phyloP scores from a whole-genome alignment of 2,329 filamentous ascomycete species.

The Microdochium trichocladiopsis region DNA sequence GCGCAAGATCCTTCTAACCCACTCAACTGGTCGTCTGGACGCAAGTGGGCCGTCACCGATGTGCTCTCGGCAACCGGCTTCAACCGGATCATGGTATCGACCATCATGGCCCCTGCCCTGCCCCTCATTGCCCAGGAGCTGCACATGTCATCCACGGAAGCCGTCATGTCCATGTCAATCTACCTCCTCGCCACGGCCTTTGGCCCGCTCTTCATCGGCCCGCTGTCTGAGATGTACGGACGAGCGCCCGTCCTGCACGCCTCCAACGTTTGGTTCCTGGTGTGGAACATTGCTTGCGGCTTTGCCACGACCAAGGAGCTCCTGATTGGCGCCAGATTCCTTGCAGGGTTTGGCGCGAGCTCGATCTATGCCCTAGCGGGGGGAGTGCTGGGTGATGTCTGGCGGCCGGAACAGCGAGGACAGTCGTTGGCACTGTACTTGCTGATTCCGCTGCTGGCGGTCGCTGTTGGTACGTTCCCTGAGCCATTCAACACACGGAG shows the following conservation, averaged over 20 bases:
- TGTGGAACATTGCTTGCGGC: constrained; percentile 39
- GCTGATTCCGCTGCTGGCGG: constrained; percentile 30
- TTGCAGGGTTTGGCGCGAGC: constrained; percentile 40
- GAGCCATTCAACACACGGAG: background rate
- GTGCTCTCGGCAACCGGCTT: constrained; percentile 42
- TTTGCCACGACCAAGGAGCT: constrained; percentile 28
- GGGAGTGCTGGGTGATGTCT: constrained; percentile 39
- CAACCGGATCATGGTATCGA: constrained; percentile 42
- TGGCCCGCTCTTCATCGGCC: constrained; percentile 33
- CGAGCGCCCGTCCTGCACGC: constrained; percentile 30
- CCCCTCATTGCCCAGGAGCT: constrained; percentile 41
- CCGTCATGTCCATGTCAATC: constrained; percentile 38
- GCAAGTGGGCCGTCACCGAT: constrained; percentile 42
- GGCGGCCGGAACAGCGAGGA: constrained; percentile 35
- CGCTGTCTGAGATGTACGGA: constrained; percentile 41
- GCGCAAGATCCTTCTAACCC: constrained; percentile 26
- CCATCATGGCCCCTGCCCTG: constrained; percentile 45
- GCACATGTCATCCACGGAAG: constrained; percentile 36
- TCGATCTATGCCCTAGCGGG: constrained; percentile 36
- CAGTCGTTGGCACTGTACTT: constrained; percentile 27
- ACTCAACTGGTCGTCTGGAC: constrained; percentile 26
- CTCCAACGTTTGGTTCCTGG: constrained; percentile 40
- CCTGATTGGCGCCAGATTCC: constrained; percentile 35
- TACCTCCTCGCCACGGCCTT: constrained; percentile 35
- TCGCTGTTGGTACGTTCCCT: constrained; percentile 22